Percentiles rank a stretch among this genome's conserved stretches.
Evolutionary conservation across 352 stramenopile species (phyloP).

Genomic region (Thraustochytrium striatum): DNA sequence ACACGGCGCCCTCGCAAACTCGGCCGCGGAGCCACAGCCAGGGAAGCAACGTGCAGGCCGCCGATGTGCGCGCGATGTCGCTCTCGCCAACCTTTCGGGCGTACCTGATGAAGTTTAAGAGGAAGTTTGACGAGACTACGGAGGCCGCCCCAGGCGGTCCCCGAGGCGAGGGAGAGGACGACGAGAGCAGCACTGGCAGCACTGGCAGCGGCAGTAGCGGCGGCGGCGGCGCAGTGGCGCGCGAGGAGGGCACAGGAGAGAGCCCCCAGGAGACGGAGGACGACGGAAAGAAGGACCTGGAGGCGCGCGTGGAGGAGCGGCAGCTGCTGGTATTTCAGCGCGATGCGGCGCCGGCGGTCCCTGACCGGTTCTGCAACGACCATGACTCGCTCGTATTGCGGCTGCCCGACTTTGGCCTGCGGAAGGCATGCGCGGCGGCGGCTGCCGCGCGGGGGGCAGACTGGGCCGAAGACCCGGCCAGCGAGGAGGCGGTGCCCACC

Average conservation of each 20-base stretch:
- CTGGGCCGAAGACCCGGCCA: background rate
- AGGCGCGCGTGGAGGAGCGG: conserved; percentile 22
- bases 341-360: background rate
- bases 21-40: background rate
- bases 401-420: conserved; percentile 23
- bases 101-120: too few relatives aligned
- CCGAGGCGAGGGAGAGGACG: too few relatives aligned
- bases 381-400: conserved; percentile 32
- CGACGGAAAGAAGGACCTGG: background rate
- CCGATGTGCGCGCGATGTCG: too few relatives aligned
- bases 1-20: conserved; percentile 6
- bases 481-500: background rate
- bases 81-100: too few relatives aligned
- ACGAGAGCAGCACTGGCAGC: too few relatives aligned
- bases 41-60: background rate
- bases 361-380: conserved; percentile 5
- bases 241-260: too few relatives aligned
- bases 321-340: conserved; percentile 22
- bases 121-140: too few relatives aligned
- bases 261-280: background rate
- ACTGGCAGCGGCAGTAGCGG: too few relatives aligned
- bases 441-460: too few relatives aligned
- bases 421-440: too few relatives aligned
- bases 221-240: too few relatives aligned
- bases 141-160: too few relatives aligned